phyloP scores from a whole-genome alignment of 345 rosid species.

The Ceriops tagal region DNA sequence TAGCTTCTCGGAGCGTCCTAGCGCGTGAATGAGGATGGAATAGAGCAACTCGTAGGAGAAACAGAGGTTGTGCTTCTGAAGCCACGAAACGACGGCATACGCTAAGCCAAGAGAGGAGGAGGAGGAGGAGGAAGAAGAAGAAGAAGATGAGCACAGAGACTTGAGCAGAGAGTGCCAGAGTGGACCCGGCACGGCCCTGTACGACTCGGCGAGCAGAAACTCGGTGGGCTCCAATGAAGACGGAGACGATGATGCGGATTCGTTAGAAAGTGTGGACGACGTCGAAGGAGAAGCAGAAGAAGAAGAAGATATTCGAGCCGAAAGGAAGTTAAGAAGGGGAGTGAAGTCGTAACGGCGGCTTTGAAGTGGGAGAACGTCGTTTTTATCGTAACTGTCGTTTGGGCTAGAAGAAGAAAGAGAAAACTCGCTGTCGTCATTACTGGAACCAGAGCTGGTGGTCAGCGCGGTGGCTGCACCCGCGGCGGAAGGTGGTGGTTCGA shows the following conservation, averaged over 20 bases:
- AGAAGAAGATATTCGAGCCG: constrained; percentile 25
- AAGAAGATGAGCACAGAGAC: constrained; percentile 50
- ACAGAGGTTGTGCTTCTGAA: constrained; percentile 82
- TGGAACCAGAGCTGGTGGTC: not conserved
- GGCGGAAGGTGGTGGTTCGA: constrained; percentile 13
- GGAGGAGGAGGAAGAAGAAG: constrained; percentile 52
- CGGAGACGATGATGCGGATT: constrained; percentile 32
- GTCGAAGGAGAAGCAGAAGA: constrained; percentile 22
- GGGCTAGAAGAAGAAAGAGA: not conserved
- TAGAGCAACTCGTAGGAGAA: constrained; percentile 93
- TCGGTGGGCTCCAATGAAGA: constrained; percentile 55
- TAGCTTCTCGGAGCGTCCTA: constrained; percentile 92
- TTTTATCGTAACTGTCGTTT: constrained; percentile 18
- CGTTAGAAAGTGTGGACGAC: constrained; percentile 25
- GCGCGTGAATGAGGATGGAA: constrained; percentile 84
- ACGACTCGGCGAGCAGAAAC: constrained; percentile 69
- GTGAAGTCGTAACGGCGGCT: constrained; percentile 73
- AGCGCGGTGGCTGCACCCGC: not conserved
- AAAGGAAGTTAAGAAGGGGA: constrained; percentile 71
- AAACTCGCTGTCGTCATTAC: constrained; percentile 4
- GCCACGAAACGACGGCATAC: constrained; percentile 85
- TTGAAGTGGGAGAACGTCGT: constrained; percentile 44
- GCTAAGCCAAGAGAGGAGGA: constrained; percentile 52
- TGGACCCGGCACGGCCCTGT: constrained; percentile 81
- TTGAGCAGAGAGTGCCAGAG: constrained; percentile 87